Base-by-base conservation (phyloP, 139 green algal genomes). In the Volvox africanus region DNA sequence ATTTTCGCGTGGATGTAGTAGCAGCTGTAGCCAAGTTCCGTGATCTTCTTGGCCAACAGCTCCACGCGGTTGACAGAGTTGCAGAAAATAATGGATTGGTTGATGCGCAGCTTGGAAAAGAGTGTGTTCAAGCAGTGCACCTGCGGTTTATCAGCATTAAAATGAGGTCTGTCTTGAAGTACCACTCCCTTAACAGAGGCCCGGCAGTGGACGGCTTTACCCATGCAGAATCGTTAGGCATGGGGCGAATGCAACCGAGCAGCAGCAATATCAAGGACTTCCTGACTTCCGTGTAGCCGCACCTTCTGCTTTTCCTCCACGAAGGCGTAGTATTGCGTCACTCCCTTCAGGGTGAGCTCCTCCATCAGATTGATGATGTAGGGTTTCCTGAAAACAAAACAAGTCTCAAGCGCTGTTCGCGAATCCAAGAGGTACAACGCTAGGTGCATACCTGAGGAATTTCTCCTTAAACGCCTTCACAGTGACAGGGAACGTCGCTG, bases 1-100 rank as follows among this genome's bases (percentile, higher is more conserved):
- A 99, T 99, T 95, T 99, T 99, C 44, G 98, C 98, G 92, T 99
- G 98, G 93, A 99, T 99, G 96, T 99, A 99, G 96, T 99, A 99
- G 97, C 98, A 99, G 22, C 95, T 98, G 95, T 99, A 99, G 65
- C 98, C 98, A 71, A 99, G 97, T 96, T 99, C 98, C 1, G 98
- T 99, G 92, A 99, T 99, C 93, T 99, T 99, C 95, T 99, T 99
- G 69, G 98, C 98, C 82, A 99, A 96, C 88, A 99, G 95, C 95
- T 99, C 98, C 88, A 99, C 98, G 36, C 97, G 96, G 93, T 99
- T 99, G 37, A 99, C 98, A 28, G 95, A 98, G 97, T 99, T 99
- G 97, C 98, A 99, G 94, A 99, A 99, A 92, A 99, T 99, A 95
- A 99, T 99, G 88, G 97, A 99, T 95, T 99, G 98, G 95, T 99